Conservation (phyloP, 768 basidiomycete species). For the Phylloporus arenicola region DNA sequence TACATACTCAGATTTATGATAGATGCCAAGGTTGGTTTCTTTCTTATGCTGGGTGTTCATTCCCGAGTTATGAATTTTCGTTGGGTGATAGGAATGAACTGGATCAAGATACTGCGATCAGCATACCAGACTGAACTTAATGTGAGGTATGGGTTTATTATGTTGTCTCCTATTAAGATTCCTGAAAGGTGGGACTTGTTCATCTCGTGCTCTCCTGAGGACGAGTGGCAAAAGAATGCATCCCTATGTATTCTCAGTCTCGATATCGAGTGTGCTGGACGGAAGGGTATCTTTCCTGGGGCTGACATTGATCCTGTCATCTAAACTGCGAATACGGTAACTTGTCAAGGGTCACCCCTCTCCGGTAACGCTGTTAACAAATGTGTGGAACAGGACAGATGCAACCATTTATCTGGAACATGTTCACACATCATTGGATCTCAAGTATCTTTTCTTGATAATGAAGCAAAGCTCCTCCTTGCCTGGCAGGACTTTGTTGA, state of each 20-base stretch:
- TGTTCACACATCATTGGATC: slow-evolving; percentile 98
- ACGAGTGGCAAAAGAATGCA: too few relatives aligned
- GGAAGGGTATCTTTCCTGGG: slow-evolving; percentile 97
- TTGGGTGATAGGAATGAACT: too few relatives aligned
- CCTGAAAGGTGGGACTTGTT: too few relatives aligned
- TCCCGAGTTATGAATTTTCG: too few relatives aligned
- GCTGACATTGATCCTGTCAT: slow-evolving; percentile 88
- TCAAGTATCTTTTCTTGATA: slow-evolving; percentile 78
- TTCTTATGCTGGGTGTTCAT: too few relatives aligned
- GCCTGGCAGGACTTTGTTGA: slow-evolving; percentile 87
- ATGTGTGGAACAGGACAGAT: slow-evolving; percentile 57
- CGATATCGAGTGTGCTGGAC: too few relatives aligned
- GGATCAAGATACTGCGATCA: slow-evolving; percentile 77
- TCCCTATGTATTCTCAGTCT: too few relatives aligned
- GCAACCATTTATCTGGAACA: slow-evolving; percentile 92
- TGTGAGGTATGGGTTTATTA: slow-evolving; percentile 49
- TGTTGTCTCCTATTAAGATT: not conserved
- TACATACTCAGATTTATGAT: slow-evolving; percentile 87
- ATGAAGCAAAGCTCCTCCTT: slow-evolving; percentile 69
- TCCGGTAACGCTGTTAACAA: slow-evolving; percentile 2
- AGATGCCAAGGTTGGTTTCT: too few relatives aligned
- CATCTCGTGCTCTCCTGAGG: too few relatives aligned
- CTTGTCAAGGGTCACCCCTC: slow-evolving; percentile 64
- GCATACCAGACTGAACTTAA: slow-evolving; percentile 86
- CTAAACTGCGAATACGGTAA: slow-evolving; percentile 99